Evolutionary conservation across 164 flowering plant genomes (phyloP), one percentile per base, ranked within the genome.

Genomic region (Piper betle): DNA sequence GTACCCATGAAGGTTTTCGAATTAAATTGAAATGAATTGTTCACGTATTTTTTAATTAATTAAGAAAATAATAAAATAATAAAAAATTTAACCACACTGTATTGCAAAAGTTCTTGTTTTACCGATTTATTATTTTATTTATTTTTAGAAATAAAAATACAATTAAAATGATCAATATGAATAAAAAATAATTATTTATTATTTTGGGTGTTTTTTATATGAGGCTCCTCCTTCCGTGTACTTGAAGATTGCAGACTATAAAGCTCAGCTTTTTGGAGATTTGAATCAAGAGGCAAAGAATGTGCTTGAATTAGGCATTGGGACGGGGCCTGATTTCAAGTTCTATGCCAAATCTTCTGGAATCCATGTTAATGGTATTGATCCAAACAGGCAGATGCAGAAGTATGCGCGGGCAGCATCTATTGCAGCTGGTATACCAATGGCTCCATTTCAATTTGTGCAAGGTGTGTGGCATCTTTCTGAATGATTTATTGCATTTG

Each of bases 291-390:
- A 82, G 65, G 78, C 76, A 20, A 61, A 72, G 61, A 73, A 78
- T 43, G 81, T 89, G 41, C 59, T 92, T 83, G 98, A 92, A 81
- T 77, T 92, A 60, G 96, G 98, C 12, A 77, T 89, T 61, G 98
- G 96, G 33, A 87, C 96, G 6, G 95, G 98, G 62, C 91, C 96
- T 37, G 88, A 92, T 75, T 75, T 92, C 64, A 84, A 78, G 48
- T 92, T 85, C 62, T 88, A 88, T 73, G 92, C 86, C 0, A 61
- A 64, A 69, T 72, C 67, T 58, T n/a, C 69, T 11, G 81, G 69
- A 64, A 59, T 85, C 6, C 42, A 16, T 55, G 89, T 92, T 60
- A 58, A 67, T 62, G 96, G 93, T 5, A 67, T 87, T 9, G 96
- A 92, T 71, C 96, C 98, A 8, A 92, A 89, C 62, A 71, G 18